These are phyloP conservation scores for Termitomyces sp. DNA, from an alignment of 1,284 basidiomycete genomes.

Conservation along the genomic window DNA sequence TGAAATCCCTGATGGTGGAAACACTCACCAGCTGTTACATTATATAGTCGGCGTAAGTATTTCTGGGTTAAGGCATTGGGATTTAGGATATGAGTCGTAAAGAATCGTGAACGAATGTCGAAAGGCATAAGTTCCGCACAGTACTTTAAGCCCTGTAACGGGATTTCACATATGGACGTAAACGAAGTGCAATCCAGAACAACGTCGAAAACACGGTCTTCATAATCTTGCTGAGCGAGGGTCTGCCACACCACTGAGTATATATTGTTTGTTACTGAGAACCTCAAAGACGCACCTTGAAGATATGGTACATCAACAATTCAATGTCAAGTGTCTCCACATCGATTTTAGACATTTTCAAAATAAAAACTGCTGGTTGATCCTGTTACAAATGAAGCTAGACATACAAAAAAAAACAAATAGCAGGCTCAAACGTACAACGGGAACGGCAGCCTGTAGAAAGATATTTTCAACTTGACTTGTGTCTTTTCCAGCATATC, in stretches of 20 bases:
- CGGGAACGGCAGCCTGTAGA: slow-evolving; percentile 49
- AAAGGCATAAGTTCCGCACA: slow-evolving; percentile 74
- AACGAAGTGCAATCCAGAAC: slow-evolving; percentile 84
- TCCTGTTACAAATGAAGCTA: slow-evolving; percentile 32
- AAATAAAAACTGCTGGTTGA: slow-evolving; percentile 51
- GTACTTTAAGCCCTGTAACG: slow-evolving; percentile 77
- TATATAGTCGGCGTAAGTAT: slow-evolving; percentile 72
- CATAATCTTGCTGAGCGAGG: slow-evolving; percentile 36
- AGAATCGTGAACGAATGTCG: slow-evolving; percentile 56
- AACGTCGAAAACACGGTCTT: slow-evolving; percentile 59
- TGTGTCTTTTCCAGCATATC: slow-evolving; percentile 59
- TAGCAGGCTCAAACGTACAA: slow-evolving; percentile 29
- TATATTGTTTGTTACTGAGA: background rate
- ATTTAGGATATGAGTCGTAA: slow-evolving; percentile 68
- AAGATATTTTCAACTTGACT: slow-evolving; percentile 66
- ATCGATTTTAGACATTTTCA: slow-evolving; percentile 65
- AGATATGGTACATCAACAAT: slow-evolving; percentile 76
- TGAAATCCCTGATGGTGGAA: background rate
- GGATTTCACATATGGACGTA: slow-evolving; percentile 71
- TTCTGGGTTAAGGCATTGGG: slow-evolving; percentile 73
- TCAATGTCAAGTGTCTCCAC: slow-evolving; percentile 85
- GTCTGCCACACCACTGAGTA: slow-evolving; percentile 20
- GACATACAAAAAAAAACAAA: background rate
- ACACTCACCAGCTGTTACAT: slow-evolving; percentile 64
- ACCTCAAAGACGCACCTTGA: slow-evolving; percentile 48